Percentiles rank a stretch among this genome's conserved stretches.
Conservation (phyloP, 2,329 filamentous ascomycete species). For the Aureobasidium sp. region DNA sequence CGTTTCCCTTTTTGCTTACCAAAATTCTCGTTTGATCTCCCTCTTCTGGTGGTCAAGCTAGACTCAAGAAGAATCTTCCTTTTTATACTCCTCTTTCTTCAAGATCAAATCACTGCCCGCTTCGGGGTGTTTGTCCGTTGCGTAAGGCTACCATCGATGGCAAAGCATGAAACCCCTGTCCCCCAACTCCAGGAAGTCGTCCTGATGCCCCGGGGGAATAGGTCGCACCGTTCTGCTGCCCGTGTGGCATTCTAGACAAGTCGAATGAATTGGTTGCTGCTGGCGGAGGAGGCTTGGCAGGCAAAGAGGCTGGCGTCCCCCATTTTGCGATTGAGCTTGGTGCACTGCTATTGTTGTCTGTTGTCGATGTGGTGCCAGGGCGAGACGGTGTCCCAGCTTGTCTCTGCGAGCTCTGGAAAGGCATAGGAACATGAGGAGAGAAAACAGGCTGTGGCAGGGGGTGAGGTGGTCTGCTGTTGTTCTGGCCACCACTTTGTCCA, state of each 20-base stretch:
- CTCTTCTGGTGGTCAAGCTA: background rate
- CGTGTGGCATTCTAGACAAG: conserved; percentile 13
- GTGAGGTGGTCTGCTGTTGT: conserved; percentile 26
- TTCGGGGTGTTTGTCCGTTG: background rate
- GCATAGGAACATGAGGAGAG: conserved; percentile 28
- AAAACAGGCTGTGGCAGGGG: conserved; percentile 34
- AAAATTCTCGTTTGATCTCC: background rate
- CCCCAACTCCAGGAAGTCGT: conserved; percentile 1
- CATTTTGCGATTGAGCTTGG: conserved; percentile 49
- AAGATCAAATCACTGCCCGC: background rate
- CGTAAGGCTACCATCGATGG: conserved; percentile 7
- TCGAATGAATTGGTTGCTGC: conserved; percentile 25
- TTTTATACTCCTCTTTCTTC: background rate
- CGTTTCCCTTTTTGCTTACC: background rate
- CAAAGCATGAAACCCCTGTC: conserved; percentile 7
- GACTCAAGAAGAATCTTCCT: background rate
- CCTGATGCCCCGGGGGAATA: conserved; percentile 3
- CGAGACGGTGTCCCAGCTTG: background rate
- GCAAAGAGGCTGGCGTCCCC: conserved; percentile 48
- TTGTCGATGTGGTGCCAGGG: background rate
- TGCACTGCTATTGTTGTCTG: background rate
- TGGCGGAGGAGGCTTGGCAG: conserved; percentile 48
- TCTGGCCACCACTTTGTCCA: conserved; percentile 16
- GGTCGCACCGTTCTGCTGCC: background rate
- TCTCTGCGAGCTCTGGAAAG: conserved; percentile 16